phyloP scores from a whole-genome alignment of 495 filamentous ascomycete genomes.

The Lasiosphaeriaceae sp. region DNA sequence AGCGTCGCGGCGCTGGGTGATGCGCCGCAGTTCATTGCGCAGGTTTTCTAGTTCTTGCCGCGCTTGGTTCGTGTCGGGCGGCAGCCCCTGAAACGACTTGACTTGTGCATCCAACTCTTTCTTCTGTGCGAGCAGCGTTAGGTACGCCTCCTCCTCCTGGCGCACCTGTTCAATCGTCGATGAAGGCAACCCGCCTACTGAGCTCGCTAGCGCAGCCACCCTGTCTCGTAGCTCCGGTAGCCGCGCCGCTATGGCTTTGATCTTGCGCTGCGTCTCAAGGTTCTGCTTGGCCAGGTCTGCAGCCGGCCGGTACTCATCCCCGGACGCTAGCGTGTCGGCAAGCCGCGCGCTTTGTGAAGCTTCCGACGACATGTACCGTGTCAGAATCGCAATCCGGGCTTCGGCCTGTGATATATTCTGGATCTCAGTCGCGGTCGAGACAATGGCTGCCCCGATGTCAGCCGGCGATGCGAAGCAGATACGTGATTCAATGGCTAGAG shows the following conservation, averaged over 20 bases:
- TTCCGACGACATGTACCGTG: slow-evolving; percentile 34
- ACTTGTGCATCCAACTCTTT: slow-evolving; percentile 57
- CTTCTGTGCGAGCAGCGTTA: slow-evolving; percentile 45
- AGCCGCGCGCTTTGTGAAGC: slow-evolving; percentile 11
- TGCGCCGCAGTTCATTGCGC: slow-evolving; percentile 53
- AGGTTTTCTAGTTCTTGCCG: slow-evolving; percentile 60
- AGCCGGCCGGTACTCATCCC: slow-evolving; percentile 44
- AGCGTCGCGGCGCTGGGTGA: slow-evolving; percentile 58
- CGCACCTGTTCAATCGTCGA: slow-evolving; percentile 46
- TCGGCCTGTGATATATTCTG: slow-evolving; percentile 40
- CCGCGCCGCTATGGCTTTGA: slow-evolving; percentile 55
- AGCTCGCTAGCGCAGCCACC: slow-evolving; percentile 28
- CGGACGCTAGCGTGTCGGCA: slow-evolving; percentile 29
- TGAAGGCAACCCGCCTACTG: slow-evolving; percentile 1
- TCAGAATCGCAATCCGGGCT: slow-evolving; percentile 33
- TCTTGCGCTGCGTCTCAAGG: slow-evolving; percentile 56
- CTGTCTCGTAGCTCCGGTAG: slow-evolving; percentile 51
- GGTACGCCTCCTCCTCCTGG: slow-evolving; percentile 50
- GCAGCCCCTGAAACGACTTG: slow-evolving; percentile 61
- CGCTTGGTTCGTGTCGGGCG: slow-evolving; percentile 64
- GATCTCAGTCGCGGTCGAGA: slow-evolving; percentile 35
- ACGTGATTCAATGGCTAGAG: slow-evolving; percentile 30
- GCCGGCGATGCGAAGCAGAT: slow-evolving; percentile 30
- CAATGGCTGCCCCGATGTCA: slow-evolving; percentile 31
- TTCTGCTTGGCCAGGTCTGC: slow-evolving; percentile 54